Evolutionary conservation across 73 alveolate genomes (phyloP), one percentile per base, ranked within the genome.

Genomic region (Tetrahymena borealis): DNA sequence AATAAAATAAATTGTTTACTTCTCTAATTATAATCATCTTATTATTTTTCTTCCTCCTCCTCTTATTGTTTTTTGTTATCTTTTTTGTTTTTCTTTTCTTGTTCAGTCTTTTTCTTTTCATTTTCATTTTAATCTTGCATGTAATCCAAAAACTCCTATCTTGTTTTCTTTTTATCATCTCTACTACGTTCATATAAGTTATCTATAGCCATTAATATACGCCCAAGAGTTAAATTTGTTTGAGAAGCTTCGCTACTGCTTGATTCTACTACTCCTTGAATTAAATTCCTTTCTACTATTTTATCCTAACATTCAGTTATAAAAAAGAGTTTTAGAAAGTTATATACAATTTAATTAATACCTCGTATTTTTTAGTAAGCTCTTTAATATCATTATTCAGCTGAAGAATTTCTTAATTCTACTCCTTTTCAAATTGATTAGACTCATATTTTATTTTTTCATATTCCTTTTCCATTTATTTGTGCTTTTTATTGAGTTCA

Each of bases 301-400:
- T 16, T 60, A 60, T 60, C 85, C 85, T 60, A 60, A 24, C 85
- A n/a, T 32, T 60, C 2, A 41, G 78, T 60, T 60, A 60, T 60
- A 60, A 7, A 60, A 60, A 60, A 60, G 31, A 60, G 28, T 60
- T 60, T 60, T 24, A 60, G 37, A 24, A 60, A 60, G n/a, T 60
- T 20, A 60, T n/a, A 15, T 20, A 60, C 28, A 15, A 20, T 18
- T 43, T n/a, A 9, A 39, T 39, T 20, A 13, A 79, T 37, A 79
- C 95, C 33, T 95, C 97, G 36, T 91, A 79, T 11, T 91, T 93
- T 85, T 93, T 92, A 91, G 94, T 94, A 40, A 96, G 78, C 11
- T 95, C 95, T 33, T 97, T 94, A 38, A 97, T 97, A 31, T 97
- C 98, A 43, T 97, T 97, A 91, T 96, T 95, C n/a, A 96, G 93